phyloP scores from a whole-genome alignment of 2,329 filamentous ascomycete genomes.

The Monosporascus sp. region DNA sequence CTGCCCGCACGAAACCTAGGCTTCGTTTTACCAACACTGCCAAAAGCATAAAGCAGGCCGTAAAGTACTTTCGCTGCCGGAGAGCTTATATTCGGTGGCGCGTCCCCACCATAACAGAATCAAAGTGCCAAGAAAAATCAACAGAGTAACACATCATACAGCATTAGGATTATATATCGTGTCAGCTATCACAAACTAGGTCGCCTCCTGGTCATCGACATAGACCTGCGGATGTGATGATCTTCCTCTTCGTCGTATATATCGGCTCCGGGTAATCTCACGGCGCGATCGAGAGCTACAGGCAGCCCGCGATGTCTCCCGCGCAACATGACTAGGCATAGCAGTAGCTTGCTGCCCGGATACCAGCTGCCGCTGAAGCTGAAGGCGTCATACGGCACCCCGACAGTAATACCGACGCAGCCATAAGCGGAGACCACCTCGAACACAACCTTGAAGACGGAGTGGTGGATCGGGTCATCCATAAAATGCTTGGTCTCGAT shows the following conservation, averaged over 20 bases:
- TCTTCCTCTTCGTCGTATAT: conserved; percentile 39
- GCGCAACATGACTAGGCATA: conserved; percentile 52
- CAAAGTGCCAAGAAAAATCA: too few relatives aligned
- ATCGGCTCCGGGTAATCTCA: conserved; percentile 35
- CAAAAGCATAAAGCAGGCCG: too few relatives aligned
- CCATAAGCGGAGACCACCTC: conserved; percentile 54
- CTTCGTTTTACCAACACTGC: too few relatives aligned
- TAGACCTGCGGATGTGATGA: conserved; percentile 32
- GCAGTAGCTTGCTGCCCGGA: conserved; percentile 48
- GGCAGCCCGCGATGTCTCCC: conserved; percentile 51
- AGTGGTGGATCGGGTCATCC: conserved; percentile 46
- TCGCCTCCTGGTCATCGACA: conserved; percentile 18
- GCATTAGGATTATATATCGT: too few relatives aligned
- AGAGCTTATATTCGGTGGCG: too few relatives aligned
- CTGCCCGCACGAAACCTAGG: too few relatives aligned
- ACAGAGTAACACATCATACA: too few relatives aligned
- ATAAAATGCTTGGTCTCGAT: conserved; percentile 53
- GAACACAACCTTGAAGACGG: conserved; percentile 54
- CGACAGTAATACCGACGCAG: conserved; percentile 53
- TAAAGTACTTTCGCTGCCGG: too few relatives aligned
- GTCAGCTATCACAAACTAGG: too few relatives aligned
- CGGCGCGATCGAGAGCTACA: conserved; percentile 50
- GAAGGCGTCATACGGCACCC: conserved; percentile 45
- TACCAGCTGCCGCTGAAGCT: conserved; percentile 53
- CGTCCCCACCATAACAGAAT: too few relatives aligned